Percentiles rank a stretch among this genome's conserved stretches.
These are phyloP conservation scores for Crithidia sp. DNA, from an alignment of 208 protist species.

Conservation along the genomic window DNA sequence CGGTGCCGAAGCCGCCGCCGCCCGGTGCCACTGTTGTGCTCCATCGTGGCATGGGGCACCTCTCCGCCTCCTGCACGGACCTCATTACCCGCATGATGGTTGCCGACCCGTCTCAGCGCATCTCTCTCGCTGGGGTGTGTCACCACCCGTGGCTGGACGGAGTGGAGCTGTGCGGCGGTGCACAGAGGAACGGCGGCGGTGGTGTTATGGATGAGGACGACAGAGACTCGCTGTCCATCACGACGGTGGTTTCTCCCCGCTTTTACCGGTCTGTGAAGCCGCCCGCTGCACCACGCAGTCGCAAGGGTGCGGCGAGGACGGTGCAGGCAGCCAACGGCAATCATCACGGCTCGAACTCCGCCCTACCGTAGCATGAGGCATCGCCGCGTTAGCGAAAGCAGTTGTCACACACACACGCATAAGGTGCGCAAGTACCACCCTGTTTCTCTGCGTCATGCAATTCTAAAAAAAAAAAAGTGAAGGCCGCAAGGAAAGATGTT, in stretches of 20 bases:
- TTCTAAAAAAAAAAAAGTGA: too few relatives aligned
- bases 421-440: too few relatives aligned
- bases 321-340: too few relatives aligned
- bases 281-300: background rate
- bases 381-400: too few relatives aligned
- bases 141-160: conserved; percentile 56
- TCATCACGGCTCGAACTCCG: too few relatives aligned
- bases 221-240: conserved; percentile 33
- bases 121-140: conserved; percentile 37
- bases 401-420: too few relatives aligned
- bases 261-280: conserved; percentile 7
- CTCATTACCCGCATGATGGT: conserved; percentile 52
- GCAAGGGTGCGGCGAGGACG: background rate
- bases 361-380: too few relatives aligned
- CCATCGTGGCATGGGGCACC: conserved; percentile 36
- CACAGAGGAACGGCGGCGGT: background rate
- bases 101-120: conserved; percentile 36
- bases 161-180: conserved; percentile 20
- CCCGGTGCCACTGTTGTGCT: conserved; percentile 18
- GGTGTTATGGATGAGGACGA: conserved; percentile 1
- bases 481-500: too few relatives aligned
- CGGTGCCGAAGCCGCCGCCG: conserved; percentile 41
- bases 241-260: conserved; percentile 33
- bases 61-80: conserved; percentile 47
- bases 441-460: too few relatives aligned